phyloP scores from a whole-genome alignment of 139 green algal genomes.

The Dunaliella primolecta region DNA sequence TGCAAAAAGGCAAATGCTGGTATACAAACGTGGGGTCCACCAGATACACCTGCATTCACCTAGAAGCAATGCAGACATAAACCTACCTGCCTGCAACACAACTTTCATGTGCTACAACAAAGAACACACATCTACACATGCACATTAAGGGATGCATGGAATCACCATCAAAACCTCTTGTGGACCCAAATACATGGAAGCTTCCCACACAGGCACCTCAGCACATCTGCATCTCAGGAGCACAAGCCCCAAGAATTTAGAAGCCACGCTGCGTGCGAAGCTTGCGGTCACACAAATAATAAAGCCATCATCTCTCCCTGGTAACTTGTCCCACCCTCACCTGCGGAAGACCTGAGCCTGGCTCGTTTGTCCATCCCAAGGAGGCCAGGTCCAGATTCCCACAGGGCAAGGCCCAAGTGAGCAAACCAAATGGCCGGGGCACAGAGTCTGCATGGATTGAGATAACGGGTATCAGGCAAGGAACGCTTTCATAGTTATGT shows the following conservation, averaged over 20 bases:
- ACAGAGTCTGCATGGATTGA: neutral
- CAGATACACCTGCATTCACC: too few relatives aligned
- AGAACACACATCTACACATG: neutral
- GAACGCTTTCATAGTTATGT: neutral
- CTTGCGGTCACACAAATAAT: neutral
- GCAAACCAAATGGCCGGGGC: slow-evolving; percentile 18
- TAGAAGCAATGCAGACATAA: too few relatives aligned
- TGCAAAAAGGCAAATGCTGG: too few relatives aligned
- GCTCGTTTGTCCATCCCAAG: slow-evolving; percentile 34
- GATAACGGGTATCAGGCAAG: neutral
- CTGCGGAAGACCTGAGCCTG: slow-evolving; percentile 20
- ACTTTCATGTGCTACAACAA: too few relatives aligned
- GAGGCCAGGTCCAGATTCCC: slow-evolving; percentile 39
- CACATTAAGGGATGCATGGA: too few relatives aligned
- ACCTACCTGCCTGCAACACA: too few relatives aligned
- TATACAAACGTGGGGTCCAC: too few relatives aligned
- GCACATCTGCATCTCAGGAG: neutral
- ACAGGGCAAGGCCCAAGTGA: slow-evolving; percentile 27
- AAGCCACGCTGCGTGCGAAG: neutral
- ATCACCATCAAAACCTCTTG: too few relatives aligned
- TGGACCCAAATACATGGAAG: too few relatives aligned
- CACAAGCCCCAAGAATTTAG: neutral
- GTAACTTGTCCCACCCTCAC: neutral
- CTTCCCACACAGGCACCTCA: neutral
- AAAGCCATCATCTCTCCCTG: too few relatives aligned